Base-by-base conservation (phyloP, 2,329 filamentous ascomycete genomes). In the Colletotrichum truncatum region DNA sequence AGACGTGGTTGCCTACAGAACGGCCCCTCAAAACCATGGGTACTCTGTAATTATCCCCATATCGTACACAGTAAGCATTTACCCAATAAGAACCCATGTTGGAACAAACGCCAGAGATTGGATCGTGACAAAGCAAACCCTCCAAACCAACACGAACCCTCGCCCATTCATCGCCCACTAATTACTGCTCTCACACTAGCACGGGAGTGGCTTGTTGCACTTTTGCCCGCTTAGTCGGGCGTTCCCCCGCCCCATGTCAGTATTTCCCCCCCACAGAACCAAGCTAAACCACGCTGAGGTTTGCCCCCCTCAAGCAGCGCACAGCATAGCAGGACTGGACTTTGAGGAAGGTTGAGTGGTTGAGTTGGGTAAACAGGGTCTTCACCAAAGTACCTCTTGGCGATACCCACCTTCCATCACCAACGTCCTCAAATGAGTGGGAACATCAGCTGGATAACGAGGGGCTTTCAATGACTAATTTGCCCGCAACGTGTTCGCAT, bases 201-300 rank as follows among this genome's bases (percentile, higher is more conserved):
- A 46, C 53, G 18, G 18, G 16, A 10, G 6, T 26, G 14, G 28
- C 16, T 39, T 30, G 25, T 14, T 14, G 16, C n/a, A 10, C 25
- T 18, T 23, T 12, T 32, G 45, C 43, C 59, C 28, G 30, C 54
- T 51, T 26, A 54, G 39, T 32, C 61, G 61, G 55, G 61, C 61
- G 61, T 48, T 21, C n/a, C 21, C 32, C 55, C 58, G 26, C 53
- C 46, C 48, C 28, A 11, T n/a, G n/a, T n/a, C n/a, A n/a, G n/a
- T n/a, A n/a, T n/a, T n/a, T n/a, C n/a, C n/a, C n/a, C n/a, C n/a
- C n/a, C n/a, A n/a, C n/a, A n/a, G n/a, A n/a, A n/a, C n/a, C n/a
- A n/a, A n/a, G n/a, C n/a, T n/a, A n/a, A n/a, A n/a, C n/a, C n/a
- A n/a, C n/a, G n/a, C n/a, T n/a, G n/a, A n/a, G n/a, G n/a, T n/a